These are phyloP conservation scores for Phaseolus lunatus DNA, from an alignment of 306 rosid species.

Conservation along the genomic window DNA sequence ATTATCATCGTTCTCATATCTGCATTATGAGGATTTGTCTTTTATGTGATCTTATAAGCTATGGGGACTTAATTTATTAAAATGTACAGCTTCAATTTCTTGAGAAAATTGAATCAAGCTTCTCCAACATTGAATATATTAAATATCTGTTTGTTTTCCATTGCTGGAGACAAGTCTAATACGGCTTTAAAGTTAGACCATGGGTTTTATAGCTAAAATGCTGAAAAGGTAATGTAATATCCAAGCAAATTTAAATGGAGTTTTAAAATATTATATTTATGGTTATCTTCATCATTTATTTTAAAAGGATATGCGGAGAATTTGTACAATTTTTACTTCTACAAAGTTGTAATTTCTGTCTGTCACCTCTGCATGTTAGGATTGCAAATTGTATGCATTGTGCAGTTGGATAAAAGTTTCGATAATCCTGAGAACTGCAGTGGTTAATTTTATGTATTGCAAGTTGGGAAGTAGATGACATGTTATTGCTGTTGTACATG, in stretches of 20 bases:
- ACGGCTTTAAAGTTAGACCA: neutral
- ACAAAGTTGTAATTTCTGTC: neutral
- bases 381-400: conserved; percentile 13
- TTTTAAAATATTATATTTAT: neutral
- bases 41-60: conserved; percentile 20
- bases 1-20: conserved; percentile 20
- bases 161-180: neutral
- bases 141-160: conserved; percentile 16
- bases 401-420: conserved; percentile 14
- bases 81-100: neutral
- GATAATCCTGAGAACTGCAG: conserved; percentile 7
- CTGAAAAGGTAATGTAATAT: conserved; percentile 2
- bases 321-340: neutral
- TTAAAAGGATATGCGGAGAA: neutral
- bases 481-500: conserved; percentile 6
- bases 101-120: conserved; percentile 20
- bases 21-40: conserved; percentile 2
- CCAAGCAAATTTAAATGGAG: neutral
- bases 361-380: neutral
- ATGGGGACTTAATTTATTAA: conserved; percentile 16
- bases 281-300: conserved; percentile 3
- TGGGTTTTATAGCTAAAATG: conserved; percentile 10
- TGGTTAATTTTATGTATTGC: neutral
- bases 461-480: conserved; percentile 11
- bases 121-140: neutral